phyloP scores from a whole-genome alignment of 1,139 yeast genomes.

The Pneumocystis murina region DNA sequence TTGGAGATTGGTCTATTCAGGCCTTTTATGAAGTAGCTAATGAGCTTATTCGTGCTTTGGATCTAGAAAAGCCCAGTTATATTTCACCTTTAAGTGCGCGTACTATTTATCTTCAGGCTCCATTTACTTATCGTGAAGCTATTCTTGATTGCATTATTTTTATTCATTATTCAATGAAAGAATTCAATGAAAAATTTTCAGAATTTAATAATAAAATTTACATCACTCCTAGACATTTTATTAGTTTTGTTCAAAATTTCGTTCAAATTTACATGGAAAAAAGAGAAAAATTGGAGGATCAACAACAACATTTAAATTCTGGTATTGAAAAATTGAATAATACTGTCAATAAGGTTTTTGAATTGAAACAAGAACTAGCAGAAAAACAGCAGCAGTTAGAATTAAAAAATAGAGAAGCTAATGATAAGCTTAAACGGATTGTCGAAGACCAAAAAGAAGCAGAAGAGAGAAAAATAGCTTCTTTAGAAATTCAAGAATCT shows the following conservation, averaged over 20 bases:
- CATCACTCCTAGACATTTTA: slow-evolving; percentile 42
- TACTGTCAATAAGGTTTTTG: slow-evolving; percentile 59
- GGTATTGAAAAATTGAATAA: slow-evolving; percentile 69
- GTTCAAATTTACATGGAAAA: slow-evolving; percentile 30
- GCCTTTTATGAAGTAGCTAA: slow-evolving; percentile 40
- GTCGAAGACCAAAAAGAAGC: slow-evolving; percentile 84
- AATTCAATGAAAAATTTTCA: slow-evolving; percentile 13
- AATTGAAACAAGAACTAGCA: slow-evolving; percentile 40
- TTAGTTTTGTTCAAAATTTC: slow-evolving; percentile 41
- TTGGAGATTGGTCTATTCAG: slow-evolving; percentile 62
- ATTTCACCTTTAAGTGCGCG: slow-evolving; percentile 20
- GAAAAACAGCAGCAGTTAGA: slow-evolving; percentile 37
- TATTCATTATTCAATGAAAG: slow-evolving; percentile 29
- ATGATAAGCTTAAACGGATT: slow-evolving; percentile 57
- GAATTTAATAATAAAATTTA: slow-evolving; percentile 11
- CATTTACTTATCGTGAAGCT: slow-evolving; percentile 31
- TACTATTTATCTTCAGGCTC: slow-evolving; percentile 13
- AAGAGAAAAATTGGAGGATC: slow-evolving; percentile 41
- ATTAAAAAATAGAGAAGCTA: slow-evolving; percentile 53
- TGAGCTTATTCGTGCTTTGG: slow-evolving; percentile 31
- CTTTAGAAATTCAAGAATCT: slow-evolving; percentile 59
- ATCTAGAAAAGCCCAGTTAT: slow-evolving; percentile 38
- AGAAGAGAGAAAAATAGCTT: slow-evolving; percentile 76
- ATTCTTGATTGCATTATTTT: slow-evolving; percentile 35
- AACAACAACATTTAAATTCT: slow-evolving; percentile 53